Conservation (phyloP, 768 basidiomycete species). For the Panellus pusillus region DNA sequence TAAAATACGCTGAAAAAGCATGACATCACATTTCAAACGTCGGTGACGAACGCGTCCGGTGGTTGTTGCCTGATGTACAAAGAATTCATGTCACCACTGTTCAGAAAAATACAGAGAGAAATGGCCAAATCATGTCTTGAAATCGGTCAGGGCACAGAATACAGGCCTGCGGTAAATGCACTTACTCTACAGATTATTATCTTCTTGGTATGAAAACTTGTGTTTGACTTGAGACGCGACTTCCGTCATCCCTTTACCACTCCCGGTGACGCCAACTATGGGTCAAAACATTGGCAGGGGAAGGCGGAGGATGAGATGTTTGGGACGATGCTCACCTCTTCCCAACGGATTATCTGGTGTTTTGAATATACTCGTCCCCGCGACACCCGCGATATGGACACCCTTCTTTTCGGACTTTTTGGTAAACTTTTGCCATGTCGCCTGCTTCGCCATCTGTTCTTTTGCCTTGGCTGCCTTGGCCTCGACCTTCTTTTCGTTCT, state of each 20-base stretch:
- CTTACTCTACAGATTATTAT: slow-evolving; percentile 33
- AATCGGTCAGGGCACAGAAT: background rate
- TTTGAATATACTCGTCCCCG: slow-evolving; percentile 92
- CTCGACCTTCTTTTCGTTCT: slow-evolving; percentile 93
- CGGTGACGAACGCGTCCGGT: background rate
- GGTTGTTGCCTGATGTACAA: slow-evolving; percentile 11
- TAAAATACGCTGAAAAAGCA: slow-evolving; percentile 25
- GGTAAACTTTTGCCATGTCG: slow-evolving; percentile 91
- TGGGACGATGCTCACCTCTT: slow-evolving; percentile 55
- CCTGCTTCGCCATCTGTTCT: slow-evolving; percentile 82
- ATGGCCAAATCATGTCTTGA: slow-evolving; percentile 7
- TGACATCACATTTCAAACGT: slow-evolving; percentile 33
- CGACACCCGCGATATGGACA: slow-evolving; percentile 82
- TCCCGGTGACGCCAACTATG: slow-evolving; percentile 87
- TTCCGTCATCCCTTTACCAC: slow-evolving; percentile 87
- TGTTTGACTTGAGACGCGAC: slow-evolving; percentile 68
- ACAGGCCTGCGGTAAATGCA: background rate
- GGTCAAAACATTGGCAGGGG: slow-evolving; percentile 22
- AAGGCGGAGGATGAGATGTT: slow-evolving; percentile 4
- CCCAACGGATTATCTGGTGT: slow-evolving; percentile 91
- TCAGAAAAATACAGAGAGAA: slow-evolving; percentile 19
- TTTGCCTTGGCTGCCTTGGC: slow-evolving; percentile 81
- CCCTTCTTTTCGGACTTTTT: slow-evolving; percentile 95
- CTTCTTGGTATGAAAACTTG: slow-evolving; percentile 62
- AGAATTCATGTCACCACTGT: slow-evolving; percentile 19